Evolutionary conservation across 257 asterid genomes (phyloP).

Genomic region (Solanum habrochaites): DNA sequence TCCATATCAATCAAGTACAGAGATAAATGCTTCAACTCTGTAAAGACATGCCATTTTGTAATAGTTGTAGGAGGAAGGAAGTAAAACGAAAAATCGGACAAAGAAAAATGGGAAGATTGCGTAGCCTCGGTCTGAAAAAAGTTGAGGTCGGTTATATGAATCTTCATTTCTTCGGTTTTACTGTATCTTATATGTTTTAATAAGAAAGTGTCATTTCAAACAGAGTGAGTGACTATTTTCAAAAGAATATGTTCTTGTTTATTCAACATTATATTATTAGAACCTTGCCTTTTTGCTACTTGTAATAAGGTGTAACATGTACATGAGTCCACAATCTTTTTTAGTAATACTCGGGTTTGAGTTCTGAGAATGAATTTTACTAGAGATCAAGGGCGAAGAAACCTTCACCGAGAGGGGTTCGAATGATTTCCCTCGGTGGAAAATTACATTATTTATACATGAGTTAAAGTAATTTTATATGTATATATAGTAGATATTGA

Average conservation of each 20-base stretch:
- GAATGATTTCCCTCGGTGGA: no score
- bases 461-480: no score
- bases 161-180: neutral
- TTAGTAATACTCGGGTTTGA: neutral
- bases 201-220: neutral
- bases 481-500: no score
- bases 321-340: neutral
- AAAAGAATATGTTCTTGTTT: neutral
- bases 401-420: no score
- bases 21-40: neutral
- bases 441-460: no score
- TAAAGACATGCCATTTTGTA: neutral
- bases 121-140: neutral
- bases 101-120: neutral
- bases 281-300: neutral
- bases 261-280: neutral
- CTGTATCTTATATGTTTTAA: neutral
- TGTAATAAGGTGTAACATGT: neutral
- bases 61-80: neutral
- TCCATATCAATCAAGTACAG: neutral
- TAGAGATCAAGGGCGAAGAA: neutral
- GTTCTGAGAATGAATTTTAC: rapidly evolving
- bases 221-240: neutral
- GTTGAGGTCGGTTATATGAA: neutral
- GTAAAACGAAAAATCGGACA: neutral